phyloP scores from a whole-genome alignment of 164 flowering plant genomes.

The Litsea cubeba region DNA sequence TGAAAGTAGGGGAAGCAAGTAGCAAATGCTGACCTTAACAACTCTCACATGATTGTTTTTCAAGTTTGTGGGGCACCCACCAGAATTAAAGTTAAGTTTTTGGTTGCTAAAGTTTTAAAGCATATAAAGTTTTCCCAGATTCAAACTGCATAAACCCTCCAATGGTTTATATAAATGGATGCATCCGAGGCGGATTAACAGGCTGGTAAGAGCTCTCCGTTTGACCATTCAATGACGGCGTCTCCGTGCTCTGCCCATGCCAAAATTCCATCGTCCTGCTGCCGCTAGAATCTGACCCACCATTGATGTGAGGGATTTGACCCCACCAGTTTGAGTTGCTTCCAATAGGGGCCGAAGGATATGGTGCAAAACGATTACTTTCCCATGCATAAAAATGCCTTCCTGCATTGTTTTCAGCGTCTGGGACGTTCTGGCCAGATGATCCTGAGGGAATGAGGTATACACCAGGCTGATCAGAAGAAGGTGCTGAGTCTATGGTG shows the following conservation, averaged over 20 bases:
- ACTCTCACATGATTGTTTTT: conserved; percentile 26
- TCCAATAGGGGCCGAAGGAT: conserved; percentile 48
- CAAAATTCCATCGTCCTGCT: conserved; percentile 43
- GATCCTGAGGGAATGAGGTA: conserved; percentile 19
- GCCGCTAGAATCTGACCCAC: conserved; percentile 43
- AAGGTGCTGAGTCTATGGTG: neutral
- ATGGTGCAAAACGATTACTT: conserved; percentile 61
- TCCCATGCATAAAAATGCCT: conserved; percentile 68
- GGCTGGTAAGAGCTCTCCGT: conserved; percentile 31
- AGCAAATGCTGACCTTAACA: neutral
- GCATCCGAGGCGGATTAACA: conserved; percentile 15
- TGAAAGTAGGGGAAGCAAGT: neutral
- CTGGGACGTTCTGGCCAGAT: conserved; percentile 55
- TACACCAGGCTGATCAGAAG: neutral
- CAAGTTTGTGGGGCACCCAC: conserved; percentile 27
- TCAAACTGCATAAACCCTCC: conserved; percentile 20
- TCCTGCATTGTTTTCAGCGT: conserved; percentile 44
- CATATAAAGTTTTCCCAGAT: conserved; percentile 12
- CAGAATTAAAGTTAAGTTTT: conserved; percentile 16
- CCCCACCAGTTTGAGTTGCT: conserved; percentile 63
- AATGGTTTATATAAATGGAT: conserved; percentile 32
- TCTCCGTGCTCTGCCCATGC: conserved; percentile 71
- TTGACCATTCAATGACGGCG: conserved; percentile 64
- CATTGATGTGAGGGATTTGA: conserved; percentile 44
- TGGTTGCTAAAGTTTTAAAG: conserved; percentile 28